Percentiles rank a stretch among this genome's conserved stretches.
Evolutionary conservation across 1,139 yeast species (phyloP).

Genomic region (Debaryomyces subglobosus): DNA sequence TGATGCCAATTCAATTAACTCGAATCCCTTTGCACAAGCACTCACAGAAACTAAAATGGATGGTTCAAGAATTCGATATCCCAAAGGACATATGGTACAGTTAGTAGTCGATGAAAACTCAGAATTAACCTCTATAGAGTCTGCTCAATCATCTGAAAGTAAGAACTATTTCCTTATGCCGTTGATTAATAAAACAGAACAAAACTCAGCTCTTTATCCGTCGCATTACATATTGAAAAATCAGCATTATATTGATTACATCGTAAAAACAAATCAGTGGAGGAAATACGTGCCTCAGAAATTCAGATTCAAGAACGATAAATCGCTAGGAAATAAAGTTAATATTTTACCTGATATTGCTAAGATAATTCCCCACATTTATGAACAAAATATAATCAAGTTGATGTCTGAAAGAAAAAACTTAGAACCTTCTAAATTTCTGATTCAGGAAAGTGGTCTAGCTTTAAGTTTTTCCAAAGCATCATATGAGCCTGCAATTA

Average conservation of each 20-base stretch:
- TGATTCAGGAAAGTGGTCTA: background rate
- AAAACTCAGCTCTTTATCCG: constrained; percentile 9
- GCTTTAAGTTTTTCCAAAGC: background rate
- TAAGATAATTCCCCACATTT: constrained; percentile 13
- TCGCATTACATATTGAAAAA: constrained; percentile 14
- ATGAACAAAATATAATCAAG: constrained; percentile 4
- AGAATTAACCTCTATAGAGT: background rate
- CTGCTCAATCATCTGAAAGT: background rate
- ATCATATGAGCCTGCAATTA: background rate
- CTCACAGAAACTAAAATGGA: constrained; percentile 24
- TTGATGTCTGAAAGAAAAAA: background rate
- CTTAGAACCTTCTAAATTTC: background rate
- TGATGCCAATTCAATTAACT: constrained; percentile 15
- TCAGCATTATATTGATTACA: constrained; percentile 8
- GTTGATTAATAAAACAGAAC: constrained; percentile 1
- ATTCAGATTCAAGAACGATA: constrained; percentile 16
- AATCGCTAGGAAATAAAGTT: constrained; percentile 10
- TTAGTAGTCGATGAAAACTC: constrained; percentile 18
- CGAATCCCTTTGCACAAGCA: constrained; percentile 29
- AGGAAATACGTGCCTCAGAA: constrained; percentile 14
- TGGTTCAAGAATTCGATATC: constrained; percentile 22
- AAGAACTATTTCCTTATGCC: constrained; percentile 11
- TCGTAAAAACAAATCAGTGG: constrained; percentile 11
- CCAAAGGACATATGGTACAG: constrained; percentile 28
- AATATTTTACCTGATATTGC: constrained; percentile 18